Evolutionary conservation across 2,329 filamentous ascomycete genomes (phyloP), one percentile per base, ranked within the genome.

Genomic region (Ustilaginoidea virens): DNA sequence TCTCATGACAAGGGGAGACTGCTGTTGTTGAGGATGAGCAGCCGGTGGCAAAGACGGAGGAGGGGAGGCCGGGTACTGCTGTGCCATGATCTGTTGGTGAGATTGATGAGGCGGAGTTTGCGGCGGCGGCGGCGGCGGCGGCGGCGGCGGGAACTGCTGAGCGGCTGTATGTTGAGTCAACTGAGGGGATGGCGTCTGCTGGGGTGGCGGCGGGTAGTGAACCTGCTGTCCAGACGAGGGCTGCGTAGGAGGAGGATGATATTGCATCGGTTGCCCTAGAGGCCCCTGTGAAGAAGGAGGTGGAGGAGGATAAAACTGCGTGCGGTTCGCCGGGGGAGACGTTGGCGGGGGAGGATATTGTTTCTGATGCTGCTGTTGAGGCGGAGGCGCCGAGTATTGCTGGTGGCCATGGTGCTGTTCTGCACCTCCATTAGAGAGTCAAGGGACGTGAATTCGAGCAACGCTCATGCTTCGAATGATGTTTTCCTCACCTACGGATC

Each of bases 301-400:
- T 9, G 36, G 36, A 15, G 38, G 38, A 30, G 59, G 51, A 27
- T 61, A 63, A 45, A 60, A 63, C 25, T 56, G 57, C 14, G 56
- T 49, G 36, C 55, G 53, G 42, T 52, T 54, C 23, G 58, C 55
- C 3, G 61, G 60, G 27, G 61, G 56, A 14, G 62, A 65, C 5
- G 53, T 57, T 17, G 61, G 60, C 12, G 61, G 61, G 27, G 54
- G 51, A 25, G 59, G 58, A 39, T 61, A 64, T 35, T 52, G 55
- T 28, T 55, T 55, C 34, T 57, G 43, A 10, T 42, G 40, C 18
- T 37, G 41, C 20, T 31, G 40, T 30, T 31, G 37, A 23, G 38
- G 44, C 32, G 38, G 40, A 12, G 29, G 21, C 6, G 8, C 22
- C 14, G 22, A 24, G 14, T 7, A 24, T 24, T n/a, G n/a, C n/a